A percentile compares a stretch with the other conserved stretches of the same genome.
These are phyloP conservation scores for Calendula officinalis DNA, from an alignment of 129 eudicot species.

Conservation along the genomic window DNA sequence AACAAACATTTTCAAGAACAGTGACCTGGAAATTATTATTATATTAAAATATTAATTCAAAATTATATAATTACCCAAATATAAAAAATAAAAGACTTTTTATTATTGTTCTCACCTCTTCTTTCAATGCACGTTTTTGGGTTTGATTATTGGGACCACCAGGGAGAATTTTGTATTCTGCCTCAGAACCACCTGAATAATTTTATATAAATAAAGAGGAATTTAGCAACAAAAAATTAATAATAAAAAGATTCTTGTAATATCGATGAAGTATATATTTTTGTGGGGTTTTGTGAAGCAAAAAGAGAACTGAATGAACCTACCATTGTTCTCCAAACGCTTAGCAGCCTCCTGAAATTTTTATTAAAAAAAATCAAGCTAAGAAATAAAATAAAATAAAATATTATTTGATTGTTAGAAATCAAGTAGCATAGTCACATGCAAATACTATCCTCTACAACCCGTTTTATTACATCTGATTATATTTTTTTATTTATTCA, in stretches of 20 bases:
- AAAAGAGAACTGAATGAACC: too few relatives aligned
- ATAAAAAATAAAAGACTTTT: neutral
- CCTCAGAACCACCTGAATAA: slow-evolving; percentile 39
- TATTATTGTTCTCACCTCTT: slow-evolving; percentile 38
- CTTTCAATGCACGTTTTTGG: slow-evolving; percentile 36
- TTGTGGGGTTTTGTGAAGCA: too few relatives aligned
- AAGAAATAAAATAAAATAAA: too few relatives aligned
- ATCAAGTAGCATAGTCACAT: too few relatives aligned
- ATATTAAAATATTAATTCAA: neutral
- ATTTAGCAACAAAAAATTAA: too few relatives aligned
- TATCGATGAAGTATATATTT: too few relatives aligned
- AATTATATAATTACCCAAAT: neutral
- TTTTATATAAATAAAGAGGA: too few relatives aligned
- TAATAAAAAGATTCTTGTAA: slow-evolving; percentile 72
- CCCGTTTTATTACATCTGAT: too few relatives aligned
- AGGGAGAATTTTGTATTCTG: slow-evolving; percentile 88
- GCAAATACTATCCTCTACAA: too few relatives aligned
- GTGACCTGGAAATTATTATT: slow-evolving; percentile 43
- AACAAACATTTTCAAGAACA: slow-evolving; percentile 70
- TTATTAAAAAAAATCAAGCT: neutral
- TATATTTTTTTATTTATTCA: too few relatives aligned
- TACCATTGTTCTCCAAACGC: slow-evolving; percentile 52
- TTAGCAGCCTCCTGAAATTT: slow-evolving; percentile 78
- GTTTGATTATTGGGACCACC: slow-evolving; percentile 61
- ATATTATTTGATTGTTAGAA: too few relatives aligned